These are phyloP conservation scores for Lachnellula occidentalis DNA, from an alignment of 2,329 filamentous ascomycete species.

Conservation along the genomic window DNA sequence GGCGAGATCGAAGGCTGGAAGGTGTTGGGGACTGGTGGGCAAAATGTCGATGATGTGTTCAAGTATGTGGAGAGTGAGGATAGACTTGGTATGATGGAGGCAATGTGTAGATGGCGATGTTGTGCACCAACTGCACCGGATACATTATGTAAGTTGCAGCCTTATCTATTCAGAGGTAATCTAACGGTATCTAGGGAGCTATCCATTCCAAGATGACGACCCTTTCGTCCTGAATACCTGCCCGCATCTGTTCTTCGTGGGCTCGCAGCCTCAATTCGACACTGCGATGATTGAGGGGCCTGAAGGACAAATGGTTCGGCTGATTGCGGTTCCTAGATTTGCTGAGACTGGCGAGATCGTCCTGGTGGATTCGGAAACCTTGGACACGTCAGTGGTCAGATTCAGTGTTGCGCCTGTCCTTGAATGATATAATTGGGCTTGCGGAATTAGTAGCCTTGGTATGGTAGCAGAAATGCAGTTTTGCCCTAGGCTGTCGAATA, in stretches of 20 bases:
- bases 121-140: conserved; percentile 92
- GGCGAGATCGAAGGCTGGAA: conserved; percentile 87
- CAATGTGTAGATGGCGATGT: conserved; percentile 87
- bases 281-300: conserved; percentile 63
- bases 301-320: conserved; percentile 63
- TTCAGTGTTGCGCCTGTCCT: conserved; percentile 15
- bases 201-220: conserved; percentile 91
- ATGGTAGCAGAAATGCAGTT: too few species aligned
- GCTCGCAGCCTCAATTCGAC: conserved; percentile 75
- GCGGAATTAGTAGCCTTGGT: too few species aligned
- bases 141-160: conserved; percentile 68
- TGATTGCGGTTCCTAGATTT: conserved; percentile 83
- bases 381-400: conserved; percentile 46
- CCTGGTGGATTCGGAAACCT: conserved; percentile 76
- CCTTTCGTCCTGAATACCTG: conserved; percentile 81
- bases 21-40: conserved; percentile 78
- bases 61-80: conserved; percentile 81
- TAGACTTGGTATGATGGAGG: conserved; percentile 84
- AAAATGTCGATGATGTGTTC: conserved; percentile 90
- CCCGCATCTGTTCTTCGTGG: conserved; percentile 87
- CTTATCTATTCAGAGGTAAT: not conserved
- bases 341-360: conserved; percentile 72
- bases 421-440: too few species aligned
- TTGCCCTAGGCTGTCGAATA: too few species aligned
- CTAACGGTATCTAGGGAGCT: conserved; percentile 60